Evolutionary conservation across 768 basidiomycete genomes (phyloP), one percentile per base, ranked within the genome.

Genomic region (Boletales sp.): DNA sequence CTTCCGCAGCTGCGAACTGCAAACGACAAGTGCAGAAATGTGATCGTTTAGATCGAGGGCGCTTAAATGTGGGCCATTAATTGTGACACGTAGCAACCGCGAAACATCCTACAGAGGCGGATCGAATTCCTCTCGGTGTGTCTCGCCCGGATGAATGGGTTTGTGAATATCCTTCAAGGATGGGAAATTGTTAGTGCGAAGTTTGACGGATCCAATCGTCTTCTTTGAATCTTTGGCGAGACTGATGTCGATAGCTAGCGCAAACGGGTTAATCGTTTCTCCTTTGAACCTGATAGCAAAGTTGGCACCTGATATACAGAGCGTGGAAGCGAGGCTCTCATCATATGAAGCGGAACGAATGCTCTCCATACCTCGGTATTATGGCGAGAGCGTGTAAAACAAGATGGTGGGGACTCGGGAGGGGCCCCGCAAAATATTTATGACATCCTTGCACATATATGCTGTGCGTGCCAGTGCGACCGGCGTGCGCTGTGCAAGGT

Each of bases 191-290:
- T 55, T 49, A 32, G 32, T 44, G 30, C 2, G 17, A 18, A 51
- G 19, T 7, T 15, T 14, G 18, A 58, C 45, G 24, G 40, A 56
- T 34, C 17, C 13, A 9, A 59, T 34, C 12, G n/a, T 48, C 19
- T 58, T 51, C 1, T 1, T 4, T 19, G 57, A 59, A 27, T 32
- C 35, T 18, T 11, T 48, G 10, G 49, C 53, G 18, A 58, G 53
- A 5, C 38, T 40, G 0, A 58, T 4, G 18, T 18, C 14, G 12
- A 51, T 45, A 7, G 15, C 52, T 55, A 34, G 46, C 19, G 4
- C 5, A 45, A 14, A 32, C 34, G 30, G 37, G 34, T 18, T n/a
- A 10, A 32, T 3, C 9, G 30, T 10, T 2, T 27, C 27, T 34
- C 24, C 14, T 3, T n/a, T n/a, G n/a, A 4, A 29, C 18, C 14